Evolutionary conservation across 1,284 basidiomycete genomes (phyloP), one percentile per base, ranked within the genome.

Genomic region (Sphaerobolus stellatus): DNA sequence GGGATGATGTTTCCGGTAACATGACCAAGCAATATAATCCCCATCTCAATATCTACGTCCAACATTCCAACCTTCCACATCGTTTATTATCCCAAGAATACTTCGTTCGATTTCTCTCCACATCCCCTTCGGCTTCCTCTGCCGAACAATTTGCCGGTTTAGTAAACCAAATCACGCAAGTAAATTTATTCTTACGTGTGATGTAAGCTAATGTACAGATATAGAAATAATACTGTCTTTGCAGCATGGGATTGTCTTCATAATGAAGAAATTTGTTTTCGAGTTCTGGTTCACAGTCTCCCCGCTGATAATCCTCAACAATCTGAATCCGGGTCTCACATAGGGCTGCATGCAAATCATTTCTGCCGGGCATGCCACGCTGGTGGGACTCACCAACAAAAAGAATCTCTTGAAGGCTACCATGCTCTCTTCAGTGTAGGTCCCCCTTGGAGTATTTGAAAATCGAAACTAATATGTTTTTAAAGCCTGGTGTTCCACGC

Each of bases 301-400:
- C 66, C 70, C 2, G 69, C 67, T 2, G 73, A 74, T 45, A 75
- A 73, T 52, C 73, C 71, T 1, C 63, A 67, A 49, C 71, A 72
- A 53, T 57, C 67, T 0, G 71, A 72, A 44, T 34, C 57, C 1
- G 56, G 61, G 3, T 68, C 65, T 0, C 60, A 66, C 48, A 58
- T 61, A 43, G 71, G 71, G 2, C 33, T 50, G 0, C 57, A 64
- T 18, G 60, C 60, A 5, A 67, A 64, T 28, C 33, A 47, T 8
- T 58, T 57, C 36, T 73, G 68, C 45, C 55, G 65, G 0, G 31
- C 50, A 2, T 65, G 67, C 49, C 27, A 50, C 2, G 50, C 47
- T 2, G 71, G 71, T 9, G 69, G 72, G 2, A 59, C 57, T 1
- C 44, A 59, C 22, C 56, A 50, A 13, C 13, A 65, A 1, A 60